Evolutionary conservation across 148 eudicot species (phyloP).

Genomic region (Amaranthus palmeri): DNA sequence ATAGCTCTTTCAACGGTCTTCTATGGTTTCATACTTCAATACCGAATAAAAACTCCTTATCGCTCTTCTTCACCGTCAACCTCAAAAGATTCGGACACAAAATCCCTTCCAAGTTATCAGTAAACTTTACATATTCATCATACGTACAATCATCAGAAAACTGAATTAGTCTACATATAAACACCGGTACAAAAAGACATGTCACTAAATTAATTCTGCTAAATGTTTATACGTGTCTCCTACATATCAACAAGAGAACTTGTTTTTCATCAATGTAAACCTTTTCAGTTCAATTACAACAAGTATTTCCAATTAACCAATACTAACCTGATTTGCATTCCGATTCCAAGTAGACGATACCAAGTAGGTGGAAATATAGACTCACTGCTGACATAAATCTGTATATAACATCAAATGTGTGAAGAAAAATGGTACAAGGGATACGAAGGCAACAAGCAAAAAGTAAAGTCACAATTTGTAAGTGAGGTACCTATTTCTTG

Average conservation of each 20-base stretch:
- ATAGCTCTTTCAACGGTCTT: too few relatives aligned
- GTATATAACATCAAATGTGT: conserved; percentile 3
- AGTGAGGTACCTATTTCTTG: conserved; percentile 37
- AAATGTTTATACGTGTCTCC: background rate
- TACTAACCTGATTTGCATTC: conserved; percentile 7
- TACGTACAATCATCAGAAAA: conserved; percentile 1
- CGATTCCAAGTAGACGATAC: background rate
- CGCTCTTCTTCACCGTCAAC: background rate
- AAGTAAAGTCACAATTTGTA: background rate
- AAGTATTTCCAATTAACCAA: background rate
- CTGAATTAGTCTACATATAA: background rate
- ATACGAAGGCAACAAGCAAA: background rate
- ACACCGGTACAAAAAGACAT: background rate
- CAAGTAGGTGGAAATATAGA: background rate
- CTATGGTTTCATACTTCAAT: background rate
- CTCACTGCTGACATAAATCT: background rate
- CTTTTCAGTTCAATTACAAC: background rate
- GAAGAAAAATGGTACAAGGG: background rate
- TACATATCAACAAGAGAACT: background rate
- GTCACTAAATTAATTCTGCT: background rate
- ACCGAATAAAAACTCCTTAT: background rate
- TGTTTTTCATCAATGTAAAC: background rate
- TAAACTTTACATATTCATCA: background rate
- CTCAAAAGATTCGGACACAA: background rate
- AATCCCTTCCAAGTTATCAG: background rate